Conservation (phyloP, 1,139 yeast genomes). For the Magnusiomyces suaveolens region DNA sequence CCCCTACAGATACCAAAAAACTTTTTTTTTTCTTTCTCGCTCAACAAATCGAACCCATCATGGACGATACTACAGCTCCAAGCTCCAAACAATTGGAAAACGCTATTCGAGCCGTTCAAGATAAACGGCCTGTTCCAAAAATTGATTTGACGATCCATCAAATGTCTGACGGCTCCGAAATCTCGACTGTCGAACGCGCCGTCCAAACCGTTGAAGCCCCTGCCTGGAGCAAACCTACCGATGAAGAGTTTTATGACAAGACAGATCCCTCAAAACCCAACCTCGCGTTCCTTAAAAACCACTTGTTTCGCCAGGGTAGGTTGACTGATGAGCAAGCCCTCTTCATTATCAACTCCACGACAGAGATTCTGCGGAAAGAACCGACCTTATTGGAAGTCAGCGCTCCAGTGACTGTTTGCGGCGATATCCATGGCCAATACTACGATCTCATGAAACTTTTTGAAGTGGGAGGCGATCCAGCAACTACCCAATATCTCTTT, state of each 20-base stretch:
- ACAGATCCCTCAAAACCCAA: constrained; percentile 45
- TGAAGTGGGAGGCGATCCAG: constrained; percentile 92
- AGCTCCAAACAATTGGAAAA: constrained; percentile 38
- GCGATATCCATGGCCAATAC: constrained; percentile 94
- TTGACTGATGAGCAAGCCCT: constrained; percentile 63
- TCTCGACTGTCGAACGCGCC: constrained; percentile 62
- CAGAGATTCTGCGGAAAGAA: constrained; percentile 55
- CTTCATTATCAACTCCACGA: constrained; percentile 58
- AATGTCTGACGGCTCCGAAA: constrained; percentile 59
- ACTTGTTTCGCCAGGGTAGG: constrained; percentile 75
- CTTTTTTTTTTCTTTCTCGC: too few relatives aligned
- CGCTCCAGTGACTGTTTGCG: too few relatives aligned
- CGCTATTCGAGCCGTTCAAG: constrained; percentile 64
- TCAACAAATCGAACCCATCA: too few relatives aligned
- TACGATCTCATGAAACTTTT: constrained; percentile 83
- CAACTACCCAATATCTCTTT: constrained; percentile 64
- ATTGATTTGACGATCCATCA: constrained; percentile 48
- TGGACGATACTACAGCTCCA: constrained; percentile 12
- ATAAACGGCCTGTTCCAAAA: constrained; percentile 35
- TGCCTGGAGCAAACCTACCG: constrained; percentile 53
- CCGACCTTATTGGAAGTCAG: constrained; percentile 75
- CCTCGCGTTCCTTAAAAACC: constrained; percentile 59
- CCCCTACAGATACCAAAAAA: too few relatives aligned
- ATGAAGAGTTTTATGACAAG: constrained; percentile 62
- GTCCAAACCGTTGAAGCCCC: constrained; percentile 60